Percentiles rank a stretch among this genome's conserved stretches.
phyloP scores from a whole-genome alignment of 2,329 filamentous ascomycete species.

The Fusarium chlamydosporum region DNA sequence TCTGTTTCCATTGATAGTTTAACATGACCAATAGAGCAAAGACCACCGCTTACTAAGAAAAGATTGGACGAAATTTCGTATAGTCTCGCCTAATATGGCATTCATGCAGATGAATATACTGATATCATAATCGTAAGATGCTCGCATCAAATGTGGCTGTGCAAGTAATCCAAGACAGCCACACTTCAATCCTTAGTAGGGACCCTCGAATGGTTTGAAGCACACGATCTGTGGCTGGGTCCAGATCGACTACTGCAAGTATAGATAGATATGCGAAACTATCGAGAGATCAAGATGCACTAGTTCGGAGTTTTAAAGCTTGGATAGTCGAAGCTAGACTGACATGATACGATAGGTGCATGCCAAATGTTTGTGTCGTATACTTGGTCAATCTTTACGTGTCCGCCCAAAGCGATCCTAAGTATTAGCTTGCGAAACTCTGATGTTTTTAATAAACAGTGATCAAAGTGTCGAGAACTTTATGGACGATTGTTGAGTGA shows the following conservation, averaged over 20 bases:
- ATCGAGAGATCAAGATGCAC: not conserved
- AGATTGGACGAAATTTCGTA: conserved; percentile 5
- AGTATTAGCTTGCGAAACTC: too few relatives aligned
- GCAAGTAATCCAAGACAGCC: not conserved
- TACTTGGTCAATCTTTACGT: too few relatives aligned
- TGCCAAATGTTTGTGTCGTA: too few relatives aligned
- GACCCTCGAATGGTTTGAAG: not conserved
- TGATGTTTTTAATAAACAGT: too few relatives aligned
- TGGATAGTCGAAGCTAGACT: too few relatives aligned
- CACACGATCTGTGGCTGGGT: not conserved
- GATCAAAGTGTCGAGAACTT: too few relatives aligned
- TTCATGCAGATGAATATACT: not conserved
- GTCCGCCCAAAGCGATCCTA: too few relatives aligned
- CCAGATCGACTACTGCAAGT: not conserved
- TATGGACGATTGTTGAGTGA: too few relatives aligned
- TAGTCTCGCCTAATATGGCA: not conserved
- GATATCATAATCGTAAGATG: conserved; percentile 10
- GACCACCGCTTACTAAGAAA: not conserved
- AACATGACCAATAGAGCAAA: not conserved
- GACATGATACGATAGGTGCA: too few relatives aligned
- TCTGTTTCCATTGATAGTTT: not conserved
- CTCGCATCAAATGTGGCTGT: conserved; percentile 1
- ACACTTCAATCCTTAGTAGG: not conserved
- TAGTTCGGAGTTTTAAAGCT: not conserved
- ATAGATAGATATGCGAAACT: conserved; percentile 5